Evolutionary conservation across 768 basidiomycete species (phyloP), one percentile per base, ranked within the genome.

Genomic region (Naganishia vaughanmartiniae): DNA sequence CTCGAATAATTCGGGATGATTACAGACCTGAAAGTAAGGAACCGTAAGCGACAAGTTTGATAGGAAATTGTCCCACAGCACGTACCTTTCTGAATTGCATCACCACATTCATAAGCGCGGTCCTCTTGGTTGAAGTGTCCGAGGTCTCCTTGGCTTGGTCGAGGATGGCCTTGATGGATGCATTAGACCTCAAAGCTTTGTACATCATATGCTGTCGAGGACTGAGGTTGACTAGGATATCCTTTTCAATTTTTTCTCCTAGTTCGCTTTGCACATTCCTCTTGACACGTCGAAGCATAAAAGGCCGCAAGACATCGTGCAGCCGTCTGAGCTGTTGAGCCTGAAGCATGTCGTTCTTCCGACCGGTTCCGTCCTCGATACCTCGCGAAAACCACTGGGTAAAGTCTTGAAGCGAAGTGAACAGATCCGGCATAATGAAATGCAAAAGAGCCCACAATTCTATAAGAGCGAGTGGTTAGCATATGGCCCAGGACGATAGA

Each of bases 321-420:
- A 99, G 83, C 48, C 96, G 88, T 58, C 93, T 87, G 54, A 99
- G 84, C 80, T 99, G 96, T 79, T 96, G 89, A 78, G 96, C 94
- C 78, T 95, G 96, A 74, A 98, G 84, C 78, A 89, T 91, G 81
- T 89, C 88, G 6, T 90, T 91, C 76, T 92, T 91, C 57, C 82
- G 81, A 79, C 93, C 93, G 4, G 87, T 87, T 21, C 92, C 92
- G 78, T 91, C 94, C 83, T 99, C 96, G 66, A 98, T 97, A 77
- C 97, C 96, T 82, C 97, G 96, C 14, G 95, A 96, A 81, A 99
- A 99, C 96, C 96, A 99, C 81, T 98, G 95, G 79, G 90, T 93
- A 84, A 99, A 99, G 82, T 99, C 96, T 77, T 98, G 94, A 77
- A 98, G 94, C 17, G 94, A 97, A 81, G 98, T 96, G 81, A 99